These are phyloP conservation scores for Mucor indicus DNA, from an alignment of 371 early-diverging fungal genomes.

Conservation along the genomic window DNA sequence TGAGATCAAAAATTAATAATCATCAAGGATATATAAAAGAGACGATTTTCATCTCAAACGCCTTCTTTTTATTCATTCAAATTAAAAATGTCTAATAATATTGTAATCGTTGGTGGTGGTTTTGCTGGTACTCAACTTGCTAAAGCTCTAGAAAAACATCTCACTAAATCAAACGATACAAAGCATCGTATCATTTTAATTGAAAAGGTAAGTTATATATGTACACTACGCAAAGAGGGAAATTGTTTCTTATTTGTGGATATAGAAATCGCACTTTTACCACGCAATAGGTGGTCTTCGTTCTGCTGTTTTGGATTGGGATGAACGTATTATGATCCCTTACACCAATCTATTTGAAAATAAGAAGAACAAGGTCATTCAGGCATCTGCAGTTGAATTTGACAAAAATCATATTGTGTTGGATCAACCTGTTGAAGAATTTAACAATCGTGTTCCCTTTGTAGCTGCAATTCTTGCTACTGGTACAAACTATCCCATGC, in stretches of 20 bases:
- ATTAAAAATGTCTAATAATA: slow-evolving; percentile 18
- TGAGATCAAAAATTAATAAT: too few relatives aligned
- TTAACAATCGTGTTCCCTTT: slow-evolving; percentile 12
- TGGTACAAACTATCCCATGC: slow-evolving; percentile 24
- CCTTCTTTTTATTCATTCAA: too few relatives aligned
- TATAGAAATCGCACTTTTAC: slow-evolving; percentile 32
- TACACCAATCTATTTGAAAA: slow-evolving; percentile 26
- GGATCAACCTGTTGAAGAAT: slow-evolving; percentile 12
- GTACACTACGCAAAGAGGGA: background rate
- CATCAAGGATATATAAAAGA: too few relatives aligned
- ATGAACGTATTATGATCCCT: slow-evolving; percentile 25
- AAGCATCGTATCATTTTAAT: slow-evolving; percentile 27
- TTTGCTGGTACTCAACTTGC: slow-evolving; percentile 31
- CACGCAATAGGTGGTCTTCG: slow-evolving; percentile 29
- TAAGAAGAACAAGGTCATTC: slow-evolving; percentile 24
- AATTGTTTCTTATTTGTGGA: background rate
- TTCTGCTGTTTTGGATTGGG: slow-evolving; percentile 19
- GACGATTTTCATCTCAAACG: too few relatives aligned
- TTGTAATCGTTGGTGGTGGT: slow-evolving; percentile 40
- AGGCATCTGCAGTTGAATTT: slow-evolving; percentile 21
- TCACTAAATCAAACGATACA: slow-evolving; percentile 1
- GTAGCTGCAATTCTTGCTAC: slow-evolving; percentile 28
- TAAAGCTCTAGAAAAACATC: slow-evolving; percentile 18
- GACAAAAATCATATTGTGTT: slow-evolving; percentile 13
- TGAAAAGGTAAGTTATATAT: slow-evolving; percentile 22